These are phyloP conservation scores for Sporothrix globosa DNA, from an alignment of 2,329 filamentous ascomycete species.

Conservation along the genomic window DNA sequence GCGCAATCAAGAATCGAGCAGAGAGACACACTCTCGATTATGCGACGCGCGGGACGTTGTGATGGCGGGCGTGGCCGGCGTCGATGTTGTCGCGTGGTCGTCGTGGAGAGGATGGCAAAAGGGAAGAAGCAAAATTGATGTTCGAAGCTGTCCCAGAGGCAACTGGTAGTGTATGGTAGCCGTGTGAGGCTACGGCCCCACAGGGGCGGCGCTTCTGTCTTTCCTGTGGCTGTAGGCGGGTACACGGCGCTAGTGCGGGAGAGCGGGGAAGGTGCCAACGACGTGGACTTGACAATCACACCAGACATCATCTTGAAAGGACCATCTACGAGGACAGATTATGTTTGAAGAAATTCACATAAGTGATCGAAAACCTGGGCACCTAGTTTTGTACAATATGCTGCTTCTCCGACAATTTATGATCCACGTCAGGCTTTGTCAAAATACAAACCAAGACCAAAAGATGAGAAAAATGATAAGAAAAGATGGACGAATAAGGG, in stretches of 20 bases:
- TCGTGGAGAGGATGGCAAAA: constrained; percentile 14
- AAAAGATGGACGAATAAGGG: not conserved
- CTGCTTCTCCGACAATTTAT: not conserved
- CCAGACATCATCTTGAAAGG: not conserved
- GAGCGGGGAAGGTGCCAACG: not conserved
- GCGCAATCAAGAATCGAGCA: not conserved
- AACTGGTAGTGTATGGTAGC: constrained; percentile 6
- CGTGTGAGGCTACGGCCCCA: constrained; percentile 8
- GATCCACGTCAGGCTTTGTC: not conserved
- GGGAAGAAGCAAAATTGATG: constrained; percentile 4
- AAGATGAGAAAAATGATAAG: no score
- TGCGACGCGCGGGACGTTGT: not conserved
- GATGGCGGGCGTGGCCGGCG: constrained; percentile 2
- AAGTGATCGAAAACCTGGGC: no score
- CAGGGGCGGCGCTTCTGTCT: not conserved
- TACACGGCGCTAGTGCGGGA: not conserved
- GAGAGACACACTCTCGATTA: not conserved
- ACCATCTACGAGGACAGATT: no score
- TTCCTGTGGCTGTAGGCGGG: constrained; percentile 1
- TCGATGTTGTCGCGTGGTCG: constrained; percentile 24
- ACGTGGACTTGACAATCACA: not conserved
- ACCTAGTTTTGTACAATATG: not conserved
- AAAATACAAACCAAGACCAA: not conserved
- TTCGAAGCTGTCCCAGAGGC: not conserved
- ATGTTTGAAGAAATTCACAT: no score